Conservation (phyloP, 768 basidiomycete species). For the Amanita polypyramis region DNA sequence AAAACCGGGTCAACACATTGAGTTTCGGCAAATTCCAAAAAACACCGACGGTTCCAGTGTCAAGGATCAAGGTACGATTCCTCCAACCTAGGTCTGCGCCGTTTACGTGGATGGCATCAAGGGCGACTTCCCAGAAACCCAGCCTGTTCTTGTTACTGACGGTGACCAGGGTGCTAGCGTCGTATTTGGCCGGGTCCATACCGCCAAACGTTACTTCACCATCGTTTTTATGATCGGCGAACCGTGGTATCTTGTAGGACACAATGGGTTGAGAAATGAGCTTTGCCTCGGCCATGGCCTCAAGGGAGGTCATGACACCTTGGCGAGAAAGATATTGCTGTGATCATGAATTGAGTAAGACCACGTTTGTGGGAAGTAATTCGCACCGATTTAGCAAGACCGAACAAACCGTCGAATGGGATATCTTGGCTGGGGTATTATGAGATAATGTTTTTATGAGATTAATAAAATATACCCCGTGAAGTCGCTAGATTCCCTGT, state of each 20-base stretch:
- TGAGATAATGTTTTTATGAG: background rate
- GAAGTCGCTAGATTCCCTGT: constrained; percentile 44
- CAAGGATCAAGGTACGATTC: constrained; percentile 65
- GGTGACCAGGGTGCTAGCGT: constrained; percentile 43
- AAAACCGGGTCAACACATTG: background rate
- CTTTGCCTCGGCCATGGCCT: constrained; percentile 48
- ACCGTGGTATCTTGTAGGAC: constrained; percentile 74
- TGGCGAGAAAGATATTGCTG: constrained; percentile 54
- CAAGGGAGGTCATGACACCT: constrained; percentile 54
- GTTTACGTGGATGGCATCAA: constrained; percentile 51
- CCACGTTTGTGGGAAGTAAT: background rate
- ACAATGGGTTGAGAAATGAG: constrained; percentile 55
- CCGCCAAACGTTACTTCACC: constrained; percentile 77
- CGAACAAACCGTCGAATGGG: constrained; percentile 51
- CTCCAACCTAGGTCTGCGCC: constrained; percentile 39
- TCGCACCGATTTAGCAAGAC: constrained; percentile 21
- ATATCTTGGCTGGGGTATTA: constrained; percentile 16
- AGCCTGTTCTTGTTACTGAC: constrained; percentile 49
- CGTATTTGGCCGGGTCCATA: constrained; percentile 62
- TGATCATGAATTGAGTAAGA: background rate
- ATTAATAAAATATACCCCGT: constrained; percentile 18
- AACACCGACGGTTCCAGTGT: constrained; percentile 29
- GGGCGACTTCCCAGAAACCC: constrained; percentile 74
- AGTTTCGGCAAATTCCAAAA: background rate
- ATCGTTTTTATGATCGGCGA: constrained; percentile 58